Percentiles rank a stretch among this genome's conserved stretches.
Conservation (phyloP, 2,329 filamentous ascomycete genomes). For the Fusarium clavum region DNA sequence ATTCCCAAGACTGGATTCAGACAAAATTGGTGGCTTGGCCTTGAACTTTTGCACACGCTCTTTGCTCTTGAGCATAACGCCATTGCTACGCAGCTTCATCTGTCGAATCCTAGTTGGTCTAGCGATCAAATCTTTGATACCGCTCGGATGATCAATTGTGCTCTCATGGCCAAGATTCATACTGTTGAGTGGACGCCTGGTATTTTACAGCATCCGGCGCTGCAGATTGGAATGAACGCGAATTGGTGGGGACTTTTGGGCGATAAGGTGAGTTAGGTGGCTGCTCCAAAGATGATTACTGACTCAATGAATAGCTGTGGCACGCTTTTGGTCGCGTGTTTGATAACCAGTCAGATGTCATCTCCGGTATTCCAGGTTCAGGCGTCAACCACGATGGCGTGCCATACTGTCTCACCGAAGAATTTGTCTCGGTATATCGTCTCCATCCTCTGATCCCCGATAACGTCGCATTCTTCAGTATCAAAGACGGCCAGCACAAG, state of each 20-base stretch:
- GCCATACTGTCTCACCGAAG: constrained; percentile 22
- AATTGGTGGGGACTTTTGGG: constrained; percentile 32
- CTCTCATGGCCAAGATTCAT: constrained; percentile 31
- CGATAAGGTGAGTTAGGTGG: constrained; percentile 2
- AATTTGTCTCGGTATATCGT: constrained; percentile 29
- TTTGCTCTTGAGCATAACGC: constrained; percentile 31
- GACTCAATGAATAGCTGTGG: neutral
- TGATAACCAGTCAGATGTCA: constrained; percentile 28
- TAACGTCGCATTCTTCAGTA: constrained; percentile 19
- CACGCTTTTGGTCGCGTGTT: constrained; percentile 15
- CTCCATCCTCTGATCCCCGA: constrained; percentile 24
- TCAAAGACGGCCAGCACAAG: constrained; percentile 13
- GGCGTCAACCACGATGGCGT: constrained; percentile 13
- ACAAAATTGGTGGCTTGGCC: constrained; percentile 31
- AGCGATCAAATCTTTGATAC: constrained; percentile 29
- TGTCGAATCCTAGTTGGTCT: constrained; percentile 16
- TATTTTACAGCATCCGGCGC: constrained; percentile 17
- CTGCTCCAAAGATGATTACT: accelerated
- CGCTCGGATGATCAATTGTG: constrained; percentile 12
- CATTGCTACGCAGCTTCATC: constrained; percentile 24
- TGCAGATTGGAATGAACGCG: constrained; percentile 29
- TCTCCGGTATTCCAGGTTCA: constrained; percentile 28
- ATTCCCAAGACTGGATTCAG: constrained; percentile 28
- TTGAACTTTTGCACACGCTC: constrained; percentile 22
- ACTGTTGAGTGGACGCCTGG: constrained; percentile 33